phyloP scores from a whole-genome alignment of 1,139 yeast species.

The Taiozyma sp. region DNA sequence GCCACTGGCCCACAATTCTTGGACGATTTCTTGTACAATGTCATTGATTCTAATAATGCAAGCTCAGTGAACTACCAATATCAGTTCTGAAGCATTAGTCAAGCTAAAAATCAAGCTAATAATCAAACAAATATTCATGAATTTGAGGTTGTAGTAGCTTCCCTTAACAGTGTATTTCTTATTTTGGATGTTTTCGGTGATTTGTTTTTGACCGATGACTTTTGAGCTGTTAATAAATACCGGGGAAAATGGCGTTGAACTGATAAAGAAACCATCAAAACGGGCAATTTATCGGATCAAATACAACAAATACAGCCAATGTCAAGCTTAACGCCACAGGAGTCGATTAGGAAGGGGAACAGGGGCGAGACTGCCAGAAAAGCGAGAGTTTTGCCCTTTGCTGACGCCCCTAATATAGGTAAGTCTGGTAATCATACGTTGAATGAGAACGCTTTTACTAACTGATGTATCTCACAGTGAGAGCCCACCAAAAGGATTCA shows the following conservation, averaged over 20 bases:
- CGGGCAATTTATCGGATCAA: neutral
- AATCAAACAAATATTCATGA: neutral
- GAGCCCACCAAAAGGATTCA: constrained; percentile 86
- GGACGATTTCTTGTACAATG: constrained; percentile 18
- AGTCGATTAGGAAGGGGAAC: neutral
- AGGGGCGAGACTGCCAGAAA: neutral
- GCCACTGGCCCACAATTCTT: constrained; percentile 13
- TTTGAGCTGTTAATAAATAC: neutral
- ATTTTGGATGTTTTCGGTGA: neutral
- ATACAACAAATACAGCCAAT: neutral
- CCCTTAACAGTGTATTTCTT: neutral
- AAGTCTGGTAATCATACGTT: constrained; percentile 11
- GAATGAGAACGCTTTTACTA: neutral
- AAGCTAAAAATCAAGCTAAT: neutral
- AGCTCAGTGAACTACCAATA: neutral
- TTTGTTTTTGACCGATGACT: neutral
- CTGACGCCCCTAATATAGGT: constrained; percentile 40
- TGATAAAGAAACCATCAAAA: neutral
- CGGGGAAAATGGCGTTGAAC: neutral
- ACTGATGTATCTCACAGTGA: constrained; percentile 32
- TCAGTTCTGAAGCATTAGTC: neutral
- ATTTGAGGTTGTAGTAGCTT: neutral
- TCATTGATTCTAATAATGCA: constrained; percentile 8
- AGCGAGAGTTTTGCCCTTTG: constrained; percentile 28
- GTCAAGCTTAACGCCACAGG: neutral